A percentile compares a stretch with the other conserved stretches of the same genome.
These are phyloP conservation scores for Penicillium longicatenatum DNA, from an alignment of 495 filamentous ascomycete species.

Conservation along the genomic window DNA sequence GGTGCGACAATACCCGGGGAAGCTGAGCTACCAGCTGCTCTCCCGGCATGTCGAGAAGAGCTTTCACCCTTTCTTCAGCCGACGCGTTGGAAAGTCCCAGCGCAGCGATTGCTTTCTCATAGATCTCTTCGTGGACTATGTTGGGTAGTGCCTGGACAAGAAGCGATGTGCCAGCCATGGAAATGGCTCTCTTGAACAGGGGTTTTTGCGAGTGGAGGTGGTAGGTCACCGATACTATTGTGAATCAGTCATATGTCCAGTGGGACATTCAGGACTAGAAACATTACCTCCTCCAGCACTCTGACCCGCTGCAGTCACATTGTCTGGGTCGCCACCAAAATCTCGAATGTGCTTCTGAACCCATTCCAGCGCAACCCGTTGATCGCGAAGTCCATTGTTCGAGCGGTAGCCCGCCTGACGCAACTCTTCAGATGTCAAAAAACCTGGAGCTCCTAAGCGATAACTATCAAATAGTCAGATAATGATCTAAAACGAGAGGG, in stretches of 20 bases:
- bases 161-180: constrained; percentile 42
- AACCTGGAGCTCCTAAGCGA: background rate
- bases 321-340: constrained; percentile 69
- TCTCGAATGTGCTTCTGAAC: constrained; percentile 37
- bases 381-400: constrained; percentile 5
- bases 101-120: constrained; percentile 34
- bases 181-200: constrained; percentile 43
- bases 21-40: constrained; percentile 36
- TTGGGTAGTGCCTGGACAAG: constrained; percentile 32
- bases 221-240: constrained; percentile 35
- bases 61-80: constrained; percentile 33
- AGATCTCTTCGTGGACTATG: constrained; percentile 37
- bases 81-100: constrained; percentile 34
- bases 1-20: constrained; percentile 27
- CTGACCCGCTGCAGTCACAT: constrained; percentile 65
- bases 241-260: background rate
- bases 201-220: constrained; percentile 40
- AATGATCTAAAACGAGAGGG: constrained; percentile 12
- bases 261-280: background rate
- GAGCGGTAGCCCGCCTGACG: constrained; percentile 1
- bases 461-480: background rate
- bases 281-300: constrained; percentile 60
- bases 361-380: constrained; percentile 31
- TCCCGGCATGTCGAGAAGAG: constrained; percentile 32
- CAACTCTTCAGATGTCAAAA: constrained; percentile 4